Base-by-base conservation (phyloP, 805 yeast species). In the Ogataea philodendri region DNA sequence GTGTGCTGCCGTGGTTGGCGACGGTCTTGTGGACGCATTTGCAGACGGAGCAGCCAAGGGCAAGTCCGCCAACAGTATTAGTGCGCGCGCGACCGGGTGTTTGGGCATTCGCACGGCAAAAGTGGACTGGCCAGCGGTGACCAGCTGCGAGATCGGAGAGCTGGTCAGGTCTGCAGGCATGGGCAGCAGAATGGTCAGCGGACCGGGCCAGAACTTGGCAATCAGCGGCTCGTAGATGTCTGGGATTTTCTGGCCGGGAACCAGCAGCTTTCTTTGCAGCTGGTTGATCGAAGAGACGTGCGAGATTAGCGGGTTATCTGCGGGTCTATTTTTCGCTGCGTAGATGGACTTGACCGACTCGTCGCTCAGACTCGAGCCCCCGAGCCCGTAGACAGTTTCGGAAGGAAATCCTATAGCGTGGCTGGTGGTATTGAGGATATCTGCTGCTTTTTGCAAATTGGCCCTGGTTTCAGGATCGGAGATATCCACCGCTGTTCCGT, bases 31-130 rank as follows among this genome's bases (percentile, higher is more conserved):
- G 2, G 96, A 87, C 1, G 96, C 90, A 60, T 93, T 93, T 2
- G 98, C 98, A 1, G 96, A 86, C 0, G 98, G 98, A 0, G 98
- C 98, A 1, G 98, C 98, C 22, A 93, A 62, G 1, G 98, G 97
- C 2, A 84, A 74, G 46, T 88, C 93, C 35, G 94, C 76, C 9
- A 84, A 52, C 2, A 86, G 84, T 35, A 93, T 88, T 29, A 93
- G 65, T 0, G 97, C 95, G 42, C 98, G 67, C 0, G 97, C 97
- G 1, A 93, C 74, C 1, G 90, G 86, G 59, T 90, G 83, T 4
- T 73, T 64, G 2, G 98, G 98, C 57, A 93, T 71, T 41, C 98
- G 70, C 1, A 88, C 94, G 0, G 97, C 98, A 56, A 89, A 85
- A 0, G 98, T 93, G 11, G 78, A 69, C 57, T 90, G 97, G 7